phyloP scores from a whole-genome alignment of 192 early-diverging fungal genomes.

The Coemansia sp. region DNA sequence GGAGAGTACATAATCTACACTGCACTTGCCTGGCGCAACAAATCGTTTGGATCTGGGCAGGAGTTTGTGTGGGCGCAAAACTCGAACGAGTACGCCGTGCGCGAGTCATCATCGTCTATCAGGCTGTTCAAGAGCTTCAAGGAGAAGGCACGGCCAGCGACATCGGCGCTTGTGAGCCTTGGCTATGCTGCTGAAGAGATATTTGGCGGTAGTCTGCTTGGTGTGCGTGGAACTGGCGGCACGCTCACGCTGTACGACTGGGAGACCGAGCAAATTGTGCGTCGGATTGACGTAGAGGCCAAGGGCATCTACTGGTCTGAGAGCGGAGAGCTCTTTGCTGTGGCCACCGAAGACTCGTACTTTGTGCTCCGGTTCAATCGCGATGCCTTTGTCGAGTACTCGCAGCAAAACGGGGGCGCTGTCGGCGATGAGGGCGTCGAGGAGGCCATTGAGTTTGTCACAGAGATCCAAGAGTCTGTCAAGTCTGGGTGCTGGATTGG shows the following conservation, averaged over 20 bases:
- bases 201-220: slow-evolving; percentile 88
- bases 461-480: slow-evolving; percentile 86
- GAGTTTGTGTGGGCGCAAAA: slow-evolving; percentile 98
- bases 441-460: slow-evolving; percentile 91
- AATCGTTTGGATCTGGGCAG: slow-evolving; percentile 90
- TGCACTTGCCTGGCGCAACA: slow-evolving; percentile 99
- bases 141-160: slow-evolving; percentile 63
- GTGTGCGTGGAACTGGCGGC: slow-evolving; percentile 69
- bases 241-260: slow-evolving; percentile 95
- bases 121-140: slow-evolving; percentile 95
- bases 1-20: slow-evolving; percentile 99
- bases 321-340: slow-evolving; percentile 84
- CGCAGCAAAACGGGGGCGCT: slow-evolving; percentile 64
- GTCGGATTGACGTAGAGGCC: slow-evolving; percentile 90
- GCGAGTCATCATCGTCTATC: slow-evolving; percentile 87
- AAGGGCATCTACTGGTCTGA: slow-evolving; percentile 95
- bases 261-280: slow-evolving; percentile 87
- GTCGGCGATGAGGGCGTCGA: slow-evolving; percentile 93
- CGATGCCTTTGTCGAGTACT: slow-evolving; percentile 72
- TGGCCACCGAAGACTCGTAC: slow-evolving; percentile 89
- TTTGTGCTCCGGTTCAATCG: slow-evolving; percentile 94
- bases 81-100: slow-evolving; percentile 94
- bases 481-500: slow-evolving; percentile 97
- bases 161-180: slow-evolving; percentile 61
- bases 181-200: slow-evolving; percentile 90